Evolutionary conservation across 805 yeast genomes (phyloP).

Genomic region (Candida silvatica): DNA sequence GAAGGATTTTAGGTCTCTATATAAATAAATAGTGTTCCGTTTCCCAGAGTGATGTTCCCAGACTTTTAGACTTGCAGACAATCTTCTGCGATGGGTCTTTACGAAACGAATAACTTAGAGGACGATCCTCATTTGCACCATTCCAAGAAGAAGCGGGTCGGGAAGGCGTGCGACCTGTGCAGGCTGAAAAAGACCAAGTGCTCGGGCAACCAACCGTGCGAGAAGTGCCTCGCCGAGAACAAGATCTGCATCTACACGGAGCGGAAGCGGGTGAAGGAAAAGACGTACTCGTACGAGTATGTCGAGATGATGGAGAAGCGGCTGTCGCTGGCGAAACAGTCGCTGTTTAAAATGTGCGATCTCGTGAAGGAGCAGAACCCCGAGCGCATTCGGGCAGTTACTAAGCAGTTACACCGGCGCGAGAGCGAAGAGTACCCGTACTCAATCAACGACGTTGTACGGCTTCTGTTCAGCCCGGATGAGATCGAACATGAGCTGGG

Average conservation of each 20-base stretch:
- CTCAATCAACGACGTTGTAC: constrained; percentile 4
- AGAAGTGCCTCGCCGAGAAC: constrained; percentile 45
- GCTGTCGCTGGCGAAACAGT: constrained; percentile 40
- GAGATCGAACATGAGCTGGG: constrained; percentile 5
- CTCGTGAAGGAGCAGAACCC: constrained; percentile 14
- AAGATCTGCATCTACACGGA: constrained; percentile 53
- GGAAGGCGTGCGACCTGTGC: constrained; percentile 59
- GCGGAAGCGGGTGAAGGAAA: constrained; percentile 44
- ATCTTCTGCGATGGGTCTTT: no score
- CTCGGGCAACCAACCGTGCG: constrained; percentile 55
- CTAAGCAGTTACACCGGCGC: background rate
- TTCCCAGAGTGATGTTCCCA: no score
- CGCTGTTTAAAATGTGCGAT: constrained; percentile 34
- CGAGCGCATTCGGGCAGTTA: constrained; percentile 4
- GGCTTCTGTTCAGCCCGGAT: constrained; percentile 3
- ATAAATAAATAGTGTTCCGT: no score
- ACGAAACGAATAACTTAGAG: background rate
- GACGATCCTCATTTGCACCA: background rate
- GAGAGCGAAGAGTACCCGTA: background rate
- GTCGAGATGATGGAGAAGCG: constrained; percentile 57
- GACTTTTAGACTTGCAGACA: no score
- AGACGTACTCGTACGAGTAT: constrained; percentile 49
- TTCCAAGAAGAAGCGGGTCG: constrained; percentile 41
- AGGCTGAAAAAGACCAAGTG: constrained; percentile 57
- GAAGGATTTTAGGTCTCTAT: no score